Evolutionary conservation across 2,329 filamentous ascomycete genomes (phyloP).

Genomic region (Teratosphaeria viscida): DNA sequence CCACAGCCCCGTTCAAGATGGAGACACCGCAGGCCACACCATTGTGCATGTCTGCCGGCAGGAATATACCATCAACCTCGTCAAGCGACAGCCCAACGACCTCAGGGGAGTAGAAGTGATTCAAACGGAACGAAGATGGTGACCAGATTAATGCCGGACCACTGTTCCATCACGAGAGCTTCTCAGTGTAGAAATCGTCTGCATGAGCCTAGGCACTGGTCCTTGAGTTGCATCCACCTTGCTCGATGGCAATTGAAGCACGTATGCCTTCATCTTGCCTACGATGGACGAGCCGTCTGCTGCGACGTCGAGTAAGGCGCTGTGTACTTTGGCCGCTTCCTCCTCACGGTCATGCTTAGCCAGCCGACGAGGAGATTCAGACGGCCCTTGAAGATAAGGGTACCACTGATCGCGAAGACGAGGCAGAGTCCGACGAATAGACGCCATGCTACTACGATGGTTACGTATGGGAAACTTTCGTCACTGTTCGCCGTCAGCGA

Average conservation of each 20-base stretch:
- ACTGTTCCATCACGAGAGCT: conserved; percentile 29
- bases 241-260: conserved; percentile 24
- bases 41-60: not conserved
- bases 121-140: conserved; percentile 1
- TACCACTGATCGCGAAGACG: conserved; percentile 32
- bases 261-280: conserved; percentile 22
- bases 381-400: conserved; percentile 20
- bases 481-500: not conserved
- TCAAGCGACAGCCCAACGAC: conserved; percentile 48
- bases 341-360: conserved; percentile 18
- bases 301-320: conserved; percentile 14
- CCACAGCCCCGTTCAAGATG: not conserved
- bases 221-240: not conserved
- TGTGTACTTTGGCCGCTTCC: conserved; percentile 17
- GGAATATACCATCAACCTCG: conserved; percentile 59
- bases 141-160: conserved; percentile 25
- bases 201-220: not conserved
- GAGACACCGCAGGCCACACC: not conserved
- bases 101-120: conserved; percentile 51
- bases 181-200: not conserved
- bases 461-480: conserved; percentile 21
- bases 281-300: conserved; percentile 14
- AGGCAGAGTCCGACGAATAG: conserved; percentile 34
- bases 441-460: conserved; percentile 31
- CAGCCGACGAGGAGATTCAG: conserved; percentile 30